phyloP scores from a whole-genome alignment of 148 eudicot genomes.

The Heliosperma pusillum region DNA sequence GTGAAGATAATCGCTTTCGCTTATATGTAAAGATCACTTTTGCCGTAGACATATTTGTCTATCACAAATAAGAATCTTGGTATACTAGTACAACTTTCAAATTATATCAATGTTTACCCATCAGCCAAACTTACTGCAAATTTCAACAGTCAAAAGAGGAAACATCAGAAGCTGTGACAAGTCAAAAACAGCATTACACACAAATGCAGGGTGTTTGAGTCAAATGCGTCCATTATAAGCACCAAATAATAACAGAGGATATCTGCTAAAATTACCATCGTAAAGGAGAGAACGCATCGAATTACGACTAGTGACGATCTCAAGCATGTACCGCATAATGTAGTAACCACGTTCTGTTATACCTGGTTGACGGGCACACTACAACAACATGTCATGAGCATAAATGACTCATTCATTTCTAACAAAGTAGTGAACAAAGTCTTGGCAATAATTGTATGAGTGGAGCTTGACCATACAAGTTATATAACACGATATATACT shows the following conservation, averaged over 20 bases:
- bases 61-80: conserved; percentile 15
- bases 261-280: too few species aligned
- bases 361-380: too few species aligned
- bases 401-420: too few species aligned
- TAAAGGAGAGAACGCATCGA: too few species aligned
- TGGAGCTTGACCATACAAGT: too few species aligned
- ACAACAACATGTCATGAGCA: too few species aligned
- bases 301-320: too few species aligned
- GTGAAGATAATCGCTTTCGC: conserved; percentile 50
- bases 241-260: neutral
- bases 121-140: conserved; percentile 11
- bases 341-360: too few species aligned
- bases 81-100: neutral
- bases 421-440: too few species aligned
- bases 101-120: neutral
- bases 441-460: too few species aligned
- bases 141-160: conserved; percentile 7
- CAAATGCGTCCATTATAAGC: neutral
- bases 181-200: neutral
- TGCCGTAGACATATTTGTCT: conserved; percentile 33
- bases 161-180: conserved; percentile 16
- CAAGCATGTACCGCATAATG: too few species aligned
- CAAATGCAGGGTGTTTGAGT: neutral
- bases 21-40: conserved; percentile 58
- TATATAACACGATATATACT: too few species aligned